Evolutionary conservation across 176 grass and related monocot genomes (phyloP).

Genomic region (Carex littledalei): DNA sequence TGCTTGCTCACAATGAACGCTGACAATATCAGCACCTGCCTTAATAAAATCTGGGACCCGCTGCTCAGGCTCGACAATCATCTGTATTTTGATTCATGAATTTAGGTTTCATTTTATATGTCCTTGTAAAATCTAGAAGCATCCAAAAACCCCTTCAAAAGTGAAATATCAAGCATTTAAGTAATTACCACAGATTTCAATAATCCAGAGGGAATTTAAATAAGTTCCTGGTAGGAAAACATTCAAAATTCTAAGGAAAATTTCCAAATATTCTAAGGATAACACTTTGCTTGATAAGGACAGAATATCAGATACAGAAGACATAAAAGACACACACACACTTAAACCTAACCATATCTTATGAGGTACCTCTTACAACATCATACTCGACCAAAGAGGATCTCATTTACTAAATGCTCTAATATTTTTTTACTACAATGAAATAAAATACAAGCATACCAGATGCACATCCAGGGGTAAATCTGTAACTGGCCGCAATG

Average conservation of each 20-base stretch:
- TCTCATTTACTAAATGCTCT: neutral
- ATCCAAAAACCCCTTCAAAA: neutral
- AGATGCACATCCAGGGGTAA: constrained; percentile 97
- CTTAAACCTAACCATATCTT: neutral
- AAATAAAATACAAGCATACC: constrained; percentile 37
- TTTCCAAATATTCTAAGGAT: neutral
- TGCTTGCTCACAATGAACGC: constrained; percentile 92
- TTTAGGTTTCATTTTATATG: neutral
- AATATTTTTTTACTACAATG: neutral
- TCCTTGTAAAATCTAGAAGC: neutral
- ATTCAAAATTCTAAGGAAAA: neutral
- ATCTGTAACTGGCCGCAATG: constrained; percentile 90
- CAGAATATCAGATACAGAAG: neutral
- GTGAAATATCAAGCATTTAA: neutral
- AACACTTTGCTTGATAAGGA: neutral
- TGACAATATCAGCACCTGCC: constrained; percentile 97
- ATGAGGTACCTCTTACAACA: too few relatives aligned
- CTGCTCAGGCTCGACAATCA: constrained; percentile 99
- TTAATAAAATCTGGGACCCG: constrained; percentile 98
- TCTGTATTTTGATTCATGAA: constrained; percentile 52
- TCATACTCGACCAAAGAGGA: too few relatives aligned
- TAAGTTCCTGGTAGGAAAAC: neutral
- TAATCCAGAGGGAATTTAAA: neutral
- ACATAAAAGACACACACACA: neutral
- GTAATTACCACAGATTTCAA: neutral